phyloP scores from a whole-genome alignment of 2,329 filamentous ascomycete species.

The Pseudopithomyces maydicus region DNA sequence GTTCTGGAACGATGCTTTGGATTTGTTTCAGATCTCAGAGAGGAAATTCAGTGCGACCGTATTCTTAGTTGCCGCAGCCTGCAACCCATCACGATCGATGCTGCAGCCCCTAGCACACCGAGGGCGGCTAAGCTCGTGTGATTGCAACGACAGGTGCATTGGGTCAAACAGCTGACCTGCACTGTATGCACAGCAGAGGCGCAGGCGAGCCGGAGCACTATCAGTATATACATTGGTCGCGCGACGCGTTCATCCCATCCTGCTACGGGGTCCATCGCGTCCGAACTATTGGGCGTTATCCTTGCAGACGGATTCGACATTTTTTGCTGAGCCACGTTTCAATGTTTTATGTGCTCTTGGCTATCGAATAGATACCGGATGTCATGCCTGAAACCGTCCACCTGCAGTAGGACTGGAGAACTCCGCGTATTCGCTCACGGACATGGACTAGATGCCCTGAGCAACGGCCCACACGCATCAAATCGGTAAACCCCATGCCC shows the following conservation, averaged over 20 bases:
- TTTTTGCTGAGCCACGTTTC: conserved; percentile 1
- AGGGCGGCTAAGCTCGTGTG: conserved; percentile 11
- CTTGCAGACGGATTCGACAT: neutral
- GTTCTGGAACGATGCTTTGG: neutral
- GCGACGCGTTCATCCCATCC: neutral
- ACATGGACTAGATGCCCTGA: conserved; percentile 6
- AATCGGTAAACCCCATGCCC: conserved; percentile 2
- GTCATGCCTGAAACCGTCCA: conserved; percentile 5
- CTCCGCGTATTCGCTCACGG: conserved; percentile 1
- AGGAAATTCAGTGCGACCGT: neutral
- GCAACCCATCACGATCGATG: conserved; percentile 4
- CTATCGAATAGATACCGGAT: neutral
- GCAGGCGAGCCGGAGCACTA: conserved; percentile 1
- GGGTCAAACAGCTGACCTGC: conserved; percentile 11
- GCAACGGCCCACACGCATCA: conserved; percentile 5
- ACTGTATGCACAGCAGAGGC: conserved; percentile 10
- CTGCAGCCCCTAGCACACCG: conserved; percentile 2
- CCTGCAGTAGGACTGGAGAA: conserved; percentile 7
- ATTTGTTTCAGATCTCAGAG: neutral
- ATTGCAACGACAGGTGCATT: conserved; percentile 12
- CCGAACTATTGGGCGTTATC: neutral
- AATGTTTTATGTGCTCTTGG: neutral
- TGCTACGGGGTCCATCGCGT: neutral
- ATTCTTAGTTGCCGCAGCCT: neutral
- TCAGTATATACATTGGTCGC: neutral